Evolutionary conservation across 352 stramenopile species (phyloP).

Genomic region (Pythium vanterpoolii): DNA sequence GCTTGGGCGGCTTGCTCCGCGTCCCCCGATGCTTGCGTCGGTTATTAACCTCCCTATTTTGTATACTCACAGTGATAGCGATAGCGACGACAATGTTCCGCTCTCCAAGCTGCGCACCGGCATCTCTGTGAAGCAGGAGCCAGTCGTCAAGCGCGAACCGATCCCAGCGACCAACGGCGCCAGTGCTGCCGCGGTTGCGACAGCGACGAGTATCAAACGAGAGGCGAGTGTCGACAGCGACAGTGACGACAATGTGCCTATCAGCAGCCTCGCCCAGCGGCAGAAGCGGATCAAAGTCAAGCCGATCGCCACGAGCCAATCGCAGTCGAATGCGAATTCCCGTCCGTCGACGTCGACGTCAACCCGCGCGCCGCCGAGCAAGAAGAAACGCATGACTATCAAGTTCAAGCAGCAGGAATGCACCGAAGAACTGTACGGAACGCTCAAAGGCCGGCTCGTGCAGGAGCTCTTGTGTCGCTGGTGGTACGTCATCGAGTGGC

Average conservation of each 20-base stretch:
- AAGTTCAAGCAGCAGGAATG: conserved; percentile 85
- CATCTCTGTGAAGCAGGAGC: conserved; percentile 14
- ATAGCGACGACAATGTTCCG: conserved; percentile 80
- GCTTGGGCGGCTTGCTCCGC: not conserved
- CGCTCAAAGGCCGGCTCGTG: conserved; percentile 67
- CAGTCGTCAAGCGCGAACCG: conserved; percentile 21
- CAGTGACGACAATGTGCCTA: conserved; percentile 73
- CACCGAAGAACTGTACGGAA: conserved; percentile 77
- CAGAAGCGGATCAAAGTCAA: conserved; percentile 63
- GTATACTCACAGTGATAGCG: conserved; percentile 39
- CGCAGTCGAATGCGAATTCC: not conserved
- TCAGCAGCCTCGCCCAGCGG: conserved; percentile 52
- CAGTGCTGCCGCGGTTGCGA: not conserved
- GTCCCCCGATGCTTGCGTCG: not conserved
- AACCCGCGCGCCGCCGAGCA: conserved; percentile 25
- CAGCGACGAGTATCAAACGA: conserved; percentile 22
- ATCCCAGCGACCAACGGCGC: not conserved
- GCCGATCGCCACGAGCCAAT: conserved; percentile 3
- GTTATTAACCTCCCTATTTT: not conserved
- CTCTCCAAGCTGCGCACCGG: conserved; percentile 56
- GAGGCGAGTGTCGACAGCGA: conserved; percentile 34
- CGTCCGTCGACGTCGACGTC: conserved; percentile 14
- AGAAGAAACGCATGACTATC: conserved; percentile 78
- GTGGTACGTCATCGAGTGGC: conserved; percentile 87
- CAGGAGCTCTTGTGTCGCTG: conserved; percentile 83